phyloP scores from a whole-genome alignment of 805 yeast genomes.

The Candida fluviatilis region DNA sequence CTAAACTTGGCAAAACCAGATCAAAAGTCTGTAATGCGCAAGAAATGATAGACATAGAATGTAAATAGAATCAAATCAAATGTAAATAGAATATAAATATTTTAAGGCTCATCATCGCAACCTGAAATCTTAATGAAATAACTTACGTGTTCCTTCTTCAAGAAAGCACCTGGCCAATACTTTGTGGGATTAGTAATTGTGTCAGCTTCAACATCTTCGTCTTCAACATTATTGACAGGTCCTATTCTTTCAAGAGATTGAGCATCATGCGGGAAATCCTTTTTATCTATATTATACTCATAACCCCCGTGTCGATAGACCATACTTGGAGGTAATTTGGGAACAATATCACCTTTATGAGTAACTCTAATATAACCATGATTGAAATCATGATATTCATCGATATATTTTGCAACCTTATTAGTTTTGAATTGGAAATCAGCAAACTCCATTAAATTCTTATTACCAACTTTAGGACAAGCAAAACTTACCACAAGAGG shows the following conservation, averaged over 20 bases:
- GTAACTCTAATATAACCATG: conserved; percentile 51
- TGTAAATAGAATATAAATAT: conserved; percentile 11
- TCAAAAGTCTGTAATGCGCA: conserved; percentile 48
- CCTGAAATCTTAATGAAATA: conserved; percentile 29
- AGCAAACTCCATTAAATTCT: conserved; percentile 45
- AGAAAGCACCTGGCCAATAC: conserved; percentile 18
- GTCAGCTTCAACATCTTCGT: background rate
- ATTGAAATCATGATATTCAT: conserved; percentile 18
- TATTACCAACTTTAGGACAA: conserved; percentile 62
- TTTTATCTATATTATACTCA: conserved; percentile 42
- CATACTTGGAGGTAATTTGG: conserved; percentile 53
- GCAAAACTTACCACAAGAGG: conserved; percentile 60
- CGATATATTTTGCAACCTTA: conserved; percentile 17
- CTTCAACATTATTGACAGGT: background rate
- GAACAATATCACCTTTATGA: conserved; percentile 57
- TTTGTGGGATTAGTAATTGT: conserved; percentile 9
- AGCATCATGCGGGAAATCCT: conserved; percentile 33
- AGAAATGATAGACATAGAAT: conserved; percentile 50
- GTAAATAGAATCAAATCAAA: conserved; percentile 20
- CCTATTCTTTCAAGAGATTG: conserved; percentile 14
- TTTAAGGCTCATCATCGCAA: conserved; percentile 18
- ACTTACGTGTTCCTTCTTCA: conserved; percentile 27
- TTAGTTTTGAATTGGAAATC: conserved; percentile 45
- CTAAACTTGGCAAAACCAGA: conserved; percentile 46
- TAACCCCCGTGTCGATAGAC: conserved; percentile 46